Evolutionary conservation across 306 rosid genomes (phyloP).

Genomic region (Amphicarpaea edgeworthii): DNA sequence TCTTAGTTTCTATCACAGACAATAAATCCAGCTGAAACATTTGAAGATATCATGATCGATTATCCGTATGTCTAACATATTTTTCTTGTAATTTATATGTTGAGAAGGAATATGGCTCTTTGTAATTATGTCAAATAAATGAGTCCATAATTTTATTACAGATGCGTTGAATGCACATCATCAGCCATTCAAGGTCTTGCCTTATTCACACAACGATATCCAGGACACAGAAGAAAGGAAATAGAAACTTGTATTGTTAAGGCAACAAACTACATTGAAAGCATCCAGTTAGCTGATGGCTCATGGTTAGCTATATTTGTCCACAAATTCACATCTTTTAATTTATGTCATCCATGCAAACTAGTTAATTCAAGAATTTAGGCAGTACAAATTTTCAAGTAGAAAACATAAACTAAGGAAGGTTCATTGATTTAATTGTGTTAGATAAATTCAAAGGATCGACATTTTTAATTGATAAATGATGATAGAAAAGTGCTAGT

Average conservation of each 20-base stretch:
- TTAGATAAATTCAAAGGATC: no score
- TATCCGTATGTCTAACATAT: constrained; percentile 62
- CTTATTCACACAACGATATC: constrained; percentile 51
- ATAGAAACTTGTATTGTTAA: constrained; percentile 59
- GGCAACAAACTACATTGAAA: constrained; percentile 59
- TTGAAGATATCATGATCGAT: constrained; percentile 74
- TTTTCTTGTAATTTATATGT: neutral
- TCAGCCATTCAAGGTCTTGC: constrained; percentile 66
- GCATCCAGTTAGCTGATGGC: constrained; percentile 67
- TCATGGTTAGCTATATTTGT: constrained; percentile 60
- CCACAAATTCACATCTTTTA: neutral
- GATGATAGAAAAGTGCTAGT: neutral
- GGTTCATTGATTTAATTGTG: no score
- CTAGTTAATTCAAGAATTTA: neutral
- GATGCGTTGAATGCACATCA: constrained; percentile 80
- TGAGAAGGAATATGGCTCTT: neutral
- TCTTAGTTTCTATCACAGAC: constrained; percentile 51
- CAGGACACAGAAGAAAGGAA: constrained; percentile 58
- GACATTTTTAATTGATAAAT: neutral
- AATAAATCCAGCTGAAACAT: constrained; percentile 69
- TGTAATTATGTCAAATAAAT: constrained; percentile 1
- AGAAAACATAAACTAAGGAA: no score
- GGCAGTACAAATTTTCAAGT: neutral
- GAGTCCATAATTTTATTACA: constrained; percentile 14
- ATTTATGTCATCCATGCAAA: neutral